phyloP scores from a whole-genome alignment of 768 basidiomycete species.

The Tricholoma sp. region DNA sequence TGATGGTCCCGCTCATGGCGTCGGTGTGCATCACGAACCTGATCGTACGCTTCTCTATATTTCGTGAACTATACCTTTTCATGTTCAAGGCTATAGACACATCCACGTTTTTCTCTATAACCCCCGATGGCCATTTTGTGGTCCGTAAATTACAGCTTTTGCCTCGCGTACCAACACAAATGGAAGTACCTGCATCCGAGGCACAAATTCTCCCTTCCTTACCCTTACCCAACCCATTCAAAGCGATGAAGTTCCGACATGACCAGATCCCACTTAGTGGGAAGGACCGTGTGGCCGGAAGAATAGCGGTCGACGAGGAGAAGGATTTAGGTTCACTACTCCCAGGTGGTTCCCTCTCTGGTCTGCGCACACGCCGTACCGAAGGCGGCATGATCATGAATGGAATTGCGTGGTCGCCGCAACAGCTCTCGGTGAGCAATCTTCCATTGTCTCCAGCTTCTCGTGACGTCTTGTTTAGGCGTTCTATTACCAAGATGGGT shows the following conservation, averaged over 20 bases:
- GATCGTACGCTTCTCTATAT: constrained; percentile 35
- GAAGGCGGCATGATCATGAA: constrained; percentile 22
- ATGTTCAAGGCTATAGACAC: constrained; percentile 22
- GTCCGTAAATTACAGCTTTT: constrained; percentile 35
- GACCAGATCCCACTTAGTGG: constrained; percentile 34
- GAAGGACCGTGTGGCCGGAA: constrained; percentile 18
- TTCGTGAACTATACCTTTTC: constrained; percentile 3
- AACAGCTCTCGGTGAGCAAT: constrained; percentile 33
- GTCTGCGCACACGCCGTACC: constrained; percentile 21
- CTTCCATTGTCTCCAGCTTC: background rate
- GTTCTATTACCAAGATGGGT: constrained; percentile 30
- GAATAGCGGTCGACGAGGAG: constrained; percentile 28
- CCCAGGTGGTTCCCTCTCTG: constrained; percentile 20
- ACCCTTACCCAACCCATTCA: constrained; percentile 58
- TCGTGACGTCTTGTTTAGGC: constrained; percentile 21
- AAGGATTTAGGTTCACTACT: constrained; percentile 29
- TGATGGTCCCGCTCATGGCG: constrained; percentile 40
- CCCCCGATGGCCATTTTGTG: constrained; percentile 39
- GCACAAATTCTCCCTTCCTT: constrained; percentile 27
- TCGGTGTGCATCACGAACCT: constrained; percentile 39
- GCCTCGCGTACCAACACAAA: constrained; percentile 15
- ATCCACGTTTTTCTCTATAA: constrained; percentile 37
- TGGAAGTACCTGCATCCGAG: constrained; percentile 20
- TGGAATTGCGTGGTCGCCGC: constrained; percentile 45
- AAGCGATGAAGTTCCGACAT: constrained; percentile 39